Evolutionary conservation across 495 filamentous ascomycete genomes (phyloP).

Genomic region (Podospora sp.): DNA sequence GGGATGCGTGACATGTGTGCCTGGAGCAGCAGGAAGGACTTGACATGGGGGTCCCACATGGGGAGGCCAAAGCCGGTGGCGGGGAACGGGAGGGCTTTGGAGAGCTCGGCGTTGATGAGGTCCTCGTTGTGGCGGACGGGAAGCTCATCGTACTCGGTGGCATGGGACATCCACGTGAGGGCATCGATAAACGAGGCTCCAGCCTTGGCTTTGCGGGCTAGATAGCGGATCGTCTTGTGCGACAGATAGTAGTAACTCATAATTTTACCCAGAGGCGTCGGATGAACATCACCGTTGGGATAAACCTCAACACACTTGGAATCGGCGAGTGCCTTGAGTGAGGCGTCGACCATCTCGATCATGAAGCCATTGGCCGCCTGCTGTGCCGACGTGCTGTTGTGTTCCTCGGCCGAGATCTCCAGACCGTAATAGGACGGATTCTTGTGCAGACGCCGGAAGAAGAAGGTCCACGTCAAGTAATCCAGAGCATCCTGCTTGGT

Average conservation of each 20-base stretch:
- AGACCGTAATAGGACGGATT: conserved; percentile 98
- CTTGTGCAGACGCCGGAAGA: conserved; percentile 96
- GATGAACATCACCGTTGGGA: conserved; percentile 85
- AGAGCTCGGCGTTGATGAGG: conserved; percentile 91
- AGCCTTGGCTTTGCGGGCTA: conserved; percentile 74
- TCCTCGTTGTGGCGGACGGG: conserved; percentile 99
- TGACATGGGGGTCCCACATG: conserved; percentile 99
- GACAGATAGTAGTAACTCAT: conserved; percentile 99
- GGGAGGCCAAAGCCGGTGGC: conserved; percentile 62
- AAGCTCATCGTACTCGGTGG: conserved; percentile 95
- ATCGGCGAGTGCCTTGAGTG: conserved; percentile 74
- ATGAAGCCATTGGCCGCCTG: conserved; percentile 86
- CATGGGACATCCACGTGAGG: conserved; percentile 87
- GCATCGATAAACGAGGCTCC: conserved; percentile 82
- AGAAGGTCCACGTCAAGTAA: conserved; percentile 99
- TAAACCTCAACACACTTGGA: conserved; percentile 80
- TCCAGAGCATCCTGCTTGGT: conserved; percentile 98
- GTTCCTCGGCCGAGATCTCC: conserved; percentile 90
- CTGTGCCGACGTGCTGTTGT: conserved; percentile 85
- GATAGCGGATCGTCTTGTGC: conserved; percentile 88
- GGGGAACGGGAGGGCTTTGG: conserved; percentile 70
- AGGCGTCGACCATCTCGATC: conserved; percentile 85
- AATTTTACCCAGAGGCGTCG: conserved; percentile 91
- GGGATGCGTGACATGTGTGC: conserved; percentile 91
- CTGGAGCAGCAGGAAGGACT: conserved; percentile 91